Base-by-base conservation (phyloP, 495 filamentous ascomycete species). In the Aspergillus sclerotioniger region DNA sequence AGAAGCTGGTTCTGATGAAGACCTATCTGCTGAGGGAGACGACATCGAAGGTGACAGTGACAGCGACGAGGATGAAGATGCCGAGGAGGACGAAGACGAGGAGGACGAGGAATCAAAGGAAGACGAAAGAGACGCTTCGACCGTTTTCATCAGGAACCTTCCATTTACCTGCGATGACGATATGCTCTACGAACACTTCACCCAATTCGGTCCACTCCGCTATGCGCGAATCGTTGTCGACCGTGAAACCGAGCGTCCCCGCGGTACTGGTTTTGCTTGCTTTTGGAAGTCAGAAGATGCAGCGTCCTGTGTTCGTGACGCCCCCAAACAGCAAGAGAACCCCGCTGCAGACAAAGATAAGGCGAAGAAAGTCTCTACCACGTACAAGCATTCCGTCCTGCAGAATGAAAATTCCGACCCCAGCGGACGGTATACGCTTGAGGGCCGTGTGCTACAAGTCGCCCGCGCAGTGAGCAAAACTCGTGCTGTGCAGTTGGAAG, bases 171-270 rank as follows among this genome's bases (percentile, higher is more conserved):
- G 82, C 32, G 85, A 86, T 21, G 91, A 99, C 65, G 85, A 90
- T 53, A 74, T 80, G 19, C 82, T 99, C 17, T 85, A 90, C 60
- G 82, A 87, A 29, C 91, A 96, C 64, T 99, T 99, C 65, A 69
- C 74, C 9, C 78, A 85, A 61, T 99, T 99, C 62, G 94, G 94
- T 41, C 78, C 80, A 1, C 75, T 98, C 50, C 82, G 91, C 20
- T 99, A 97, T 68, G 92, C 92, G 19, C 81, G 95, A 37, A 84
- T 96, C 25, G 95, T 99, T 28, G 77, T 92, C 56, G 94, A 99
- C 66, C 83, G 75, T 25, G 84, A 86, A 21, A 96, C 90, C 3
- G 90, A 90, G 59, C 84, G 89, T 13, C 90, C 94, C 2, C 89
- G 88, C 37, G 94, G 94, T 28, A 97, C 94, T 4, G 94, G 89